phyloP scores from a whole-genome alignment of 2,329 filamentous ascomycete species.

The Knufia fluminis region DNA sequence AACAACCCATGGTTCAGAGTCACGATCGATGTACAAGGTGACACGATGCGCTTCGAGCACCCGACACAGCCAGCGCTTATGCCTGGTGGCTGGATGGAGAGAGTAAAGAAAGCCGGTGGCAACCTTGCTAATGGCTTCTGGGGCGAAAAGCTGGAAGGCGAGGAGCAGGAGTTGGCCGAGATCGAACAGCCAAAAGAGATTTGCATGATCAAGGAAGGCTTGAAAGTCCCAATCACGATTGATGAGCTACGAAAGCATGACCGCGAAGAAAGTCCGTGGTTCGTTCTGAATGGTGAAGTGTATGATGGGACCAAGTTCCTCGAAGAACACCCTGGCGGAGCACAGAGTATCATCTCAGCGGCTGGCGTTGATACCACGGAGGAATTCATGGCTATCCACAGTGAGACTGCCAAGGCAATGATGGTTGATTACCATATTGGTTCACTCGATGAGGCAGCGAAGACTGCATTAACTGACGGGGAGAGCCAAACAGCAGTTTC shows the following conservation, averaged over 20 bases:
- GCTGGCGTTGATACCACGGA: conserved; percentile 77
- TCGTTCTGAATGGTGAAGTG: conserved; percentile 78
- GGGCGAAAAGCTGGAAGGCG: conserved; percentile 61
- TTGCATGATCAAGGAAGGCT: conserved; percentile 62
- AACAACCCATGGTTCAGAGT: conserved; percentile 92
- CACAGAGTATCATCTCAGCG: conserved; percentile 70
- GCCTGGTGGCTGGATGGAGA: conserved; percentile 86
- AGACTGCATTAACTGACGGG: conserved; percentile 43
- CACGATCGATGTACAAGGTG: conserved; percentile 59
- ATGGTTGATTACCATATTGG: conserved; percentile 81
- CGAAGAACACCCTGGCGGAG: conserved; percentile 75
- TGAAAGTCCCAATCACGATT: conserved; percentile 56
- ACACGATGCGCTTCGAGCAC: conserved; percentile 68
- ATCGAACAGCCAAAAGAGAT: conserved; percentile 55
- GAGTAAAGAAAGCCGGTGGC: conserved; percentile 72
- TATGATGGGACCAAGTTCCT: conserved; percentile 79
- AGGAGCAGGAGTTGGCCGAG: conserved; percentile 35
- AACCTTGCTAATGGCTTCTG: conserved; percentile 74
- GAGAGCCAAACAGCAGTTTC: conserved; percentile 33
- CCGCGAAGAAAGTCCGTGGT: conserved; percentile 63
- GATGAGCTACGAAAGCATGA: conserved; percentile 64
- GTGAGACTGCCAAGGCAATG: conserved; percentile 85
- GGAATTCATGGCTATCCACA: conserved; percentile 87
- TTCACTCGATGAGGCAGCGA: conserved; percentile 55
- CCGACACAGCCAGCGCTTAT: conserved; percentile 72